Percentiles rank a stretch among this genome's conserved stretches.
These are phyloP conservation scores for Pyrenochaeta sp. DNA, from an alignment of 2,329 filamentous ascomycete species.

Conservation along the genomic window DNA sequence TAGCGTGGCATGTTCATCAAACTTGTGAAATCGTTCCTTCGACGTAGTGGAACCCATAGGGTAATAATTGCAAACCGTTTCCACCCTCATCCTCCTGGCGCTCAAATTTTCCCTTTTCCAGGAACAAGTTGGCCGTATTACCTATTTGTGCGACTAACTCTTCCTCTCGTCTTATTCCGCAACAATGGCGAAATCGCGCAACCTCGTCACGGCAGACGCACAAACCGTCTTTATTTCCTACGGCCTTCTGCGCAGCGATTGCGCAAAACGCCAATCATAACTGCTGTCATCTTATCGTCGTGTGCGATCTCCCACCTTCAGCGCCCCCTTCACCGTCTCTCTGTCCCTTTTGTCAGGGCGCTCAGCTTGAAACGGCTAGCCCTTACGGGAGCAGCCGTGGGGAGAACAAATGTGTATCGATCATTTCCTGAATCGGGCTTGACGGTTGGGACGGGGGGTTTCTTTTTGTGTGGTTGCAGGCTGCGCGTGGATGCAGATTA, in stretches of 20 bases:
- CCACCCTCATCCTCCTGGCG: constrained; percentile 5
- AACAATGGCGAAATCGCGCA: constrained; percentile 1
- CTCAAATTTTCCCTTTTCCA: not conserved
- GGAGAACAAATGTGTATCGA: constrained; percentile 15
- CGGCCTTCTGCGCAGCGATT: not conserved
- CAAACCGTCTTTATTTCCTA: not conserved
- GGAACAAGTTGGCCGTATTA: not conserved
- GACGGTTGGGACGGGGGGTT: not conserved
- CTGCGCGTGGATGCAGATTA: not conserved
- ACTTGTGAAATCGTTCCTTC: constrained; percentile 6
- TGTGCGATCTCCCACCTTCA: not conserved
- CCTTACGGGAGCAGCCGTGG: constrained; percentile 31
- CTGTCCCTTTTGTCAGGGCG: not conserved
- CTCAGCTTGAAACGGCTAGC: constrained; percentile 20
- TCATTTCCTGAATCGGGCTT: constrained; percentile 12
- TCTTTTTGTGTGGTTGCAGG: constrained; percentile 1
- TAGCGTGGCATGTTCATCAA: constrained; percentile 32
- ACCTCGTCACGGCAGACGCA: not conserved
- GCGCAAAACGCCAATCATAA: not conserved
- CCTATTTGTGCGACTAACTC: too few species aligned
- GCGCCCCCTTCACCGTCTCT: constrained; percentile 1
- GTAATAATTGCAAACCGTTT: constrained; percentile 14
- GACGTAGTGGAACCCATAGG: constrained; percentile 23
- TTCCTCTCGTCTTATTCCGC: not conserved
- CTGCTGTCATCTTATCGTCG: not conserved